Percentiles rank a stretch among this genome's conserved stretches.
phyloP scores from a whole-genome alignment of 176 grass and related monocot species.

The Carex kokanica region DNA sequence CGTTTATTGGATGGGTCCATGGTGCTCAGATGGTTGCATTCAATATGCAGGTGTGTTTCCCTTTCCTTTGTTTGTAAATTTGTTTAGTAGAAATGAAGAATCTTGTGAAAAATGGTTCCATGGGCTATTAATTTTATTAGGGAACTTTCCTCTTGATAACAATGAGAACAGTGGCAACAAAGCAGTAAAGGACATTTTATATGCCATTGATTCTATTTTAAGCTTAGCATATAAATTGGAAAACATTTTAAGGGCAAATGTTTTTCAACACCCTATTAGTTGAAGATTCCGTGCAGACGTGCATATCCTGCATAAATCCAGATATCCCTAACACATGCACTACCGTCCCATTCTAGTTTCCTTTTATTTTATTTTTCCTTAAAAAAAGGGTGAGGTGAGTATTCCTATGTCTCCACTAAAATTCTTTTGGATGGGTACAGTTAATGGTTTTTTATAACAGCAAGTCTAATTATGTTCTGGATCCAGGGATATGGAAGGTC shows the following conservation, averaged over 20 bases:
- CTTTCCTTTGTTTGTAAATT: conserved; percentile 15
- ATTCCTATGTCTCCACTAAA: not conserved
- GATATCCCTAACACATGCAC: not conserved
- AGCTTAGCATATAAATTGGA: not conserved
- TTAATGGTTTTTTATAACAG: conserved; percentile 1
- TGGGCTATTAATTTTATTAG: not conserved
- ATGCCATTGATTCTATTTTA: not conserved
- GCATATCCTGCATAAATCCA: not conserved
- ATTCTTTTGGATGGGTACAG: conserved; percentile 3
- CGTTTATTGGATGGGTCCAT: conserved; percentile 94
- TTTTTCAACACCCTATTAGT: not conserved
- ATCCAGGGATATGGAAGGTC: conserved; percentile 78
- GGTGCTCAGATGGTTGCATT: conserved; percentile 99
- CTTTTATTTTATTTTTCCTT: not conserved
- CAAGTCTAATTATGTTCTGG: not conserved
- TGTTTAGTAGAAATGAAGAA: not conserved
- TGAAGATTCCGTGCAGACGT: not conserved
- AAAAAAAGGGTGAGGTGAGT: not conserved
- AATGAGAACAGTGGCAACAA: not conserved
- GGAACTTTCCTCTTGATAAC: not conserved
- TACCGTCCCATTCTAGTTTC: not conserved
- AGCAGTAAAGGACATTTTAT: not conserved
- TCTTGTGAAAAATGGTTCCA: conserved; percentile 3
- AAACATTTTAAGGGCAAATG: not conserved
- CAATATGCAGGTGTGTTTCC: conserved; percentile 82